Evolutionary conservation across 2,329 filamentous ascomycete genomes (phyloP), one percentile per base, ranked within the genome.

Genomic region (Venturia oleaginea): DNA sequence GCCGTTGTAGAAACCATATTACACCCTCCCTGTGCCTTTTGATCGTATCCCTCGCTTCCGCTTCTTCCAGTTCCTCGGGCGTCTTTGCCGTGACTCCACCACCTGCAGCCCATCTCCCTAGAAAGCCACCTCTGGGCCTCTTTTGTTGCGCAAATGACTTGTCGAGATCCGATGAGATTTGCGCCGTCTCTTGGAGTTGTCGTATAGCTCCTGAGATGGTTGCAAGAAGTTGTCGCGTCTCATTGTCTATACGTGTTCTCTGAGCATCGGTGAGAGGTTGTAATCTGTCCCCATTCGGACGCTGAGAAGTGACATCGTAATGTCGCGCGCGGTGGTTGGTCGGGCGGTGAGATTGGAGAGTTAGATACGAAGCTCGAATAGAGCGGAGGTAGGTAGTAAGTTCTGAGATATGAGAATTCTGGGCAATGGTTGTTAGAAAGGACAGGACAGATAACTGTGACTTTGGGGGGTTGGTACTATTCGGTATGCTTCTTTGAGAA

Each of bases 341-440:
- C 17, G 78, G 74, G 68, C 86, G 84, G 27, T 87, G 84, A 67
- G 84, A 83, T 6, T 88, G 85, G 27, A 89, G 92, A 38, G 92
- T 94, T 62, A 99, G 89, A 78, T 99, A 99, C 66, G 92, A 86
- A 70, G 92, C 90, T 66, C 93, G 90, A 71, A 96, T 91, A 66
- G 87, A 85, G 72, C 85, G 86, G 24, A 99, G 87, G 71, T 97
- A 91, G 68, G 80, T 80, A 70, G 91, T 87, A 42, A 99, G 85
- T 61, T 88, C 90, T 67, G 84, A 78, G 67, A 97, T 95, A 73
- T 95, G 91, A 8, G 86, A 84, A 73, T 96, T 94, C 92, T 96
- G 71, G 15, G 17, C 15, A 34, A 40, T 38, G 22, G 54, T 57
- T 57, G 59, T 34, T 61, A 10, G 65, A 55, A 24, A 22, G 34